These are phyloP conservation scores for Coemansia sp. DNA, from an alignment of 192 early-diverging fungal genomes.

Conservation along the genomic window DNA sequence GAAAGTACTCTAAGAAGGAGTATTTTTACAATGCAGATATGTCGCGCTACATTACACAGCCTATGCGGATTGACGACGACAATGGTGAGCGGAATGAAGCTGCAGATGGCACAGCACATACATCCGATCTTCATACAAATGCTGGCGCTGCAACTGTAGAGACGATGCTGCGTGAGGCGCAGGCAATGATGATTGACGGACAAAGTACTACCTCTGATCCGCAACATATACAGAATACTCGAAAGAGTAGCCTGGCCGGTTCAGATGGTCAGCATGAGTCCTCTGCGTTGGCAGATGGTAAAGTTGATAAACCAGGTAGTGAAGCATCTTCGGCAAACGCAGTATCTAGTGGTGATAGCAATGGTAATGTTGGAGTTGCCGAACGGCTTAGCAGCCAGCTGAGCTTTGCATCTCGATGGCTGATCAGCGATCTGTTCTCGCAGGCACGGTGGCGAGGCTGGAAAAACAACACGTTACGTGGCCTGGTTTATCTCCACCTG, in stretches of 20 bases:
- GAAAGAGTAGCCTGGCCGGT: background rate
- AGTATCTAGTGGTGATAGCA: background rate
- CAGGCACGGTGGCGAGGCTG: slow-evolving; percentile 50
- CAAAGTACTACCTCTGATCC: background rate
- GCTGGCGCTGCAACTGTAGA: slow-evolving; percentile 26
- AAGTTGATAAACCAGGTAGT: too few species aligned
- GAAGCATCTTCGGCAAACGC: too few species aligned
- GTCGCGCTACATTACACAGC: slow-evolving; percentile 41
- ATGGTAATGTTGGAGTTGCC: background rate
- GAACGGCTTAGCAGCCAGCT: slow-evolving; percentile 47
- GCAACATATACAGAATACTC: background rate
- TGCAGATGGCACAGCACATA: background rate
- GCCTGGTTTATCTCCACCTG: slow-evolving; percentile 47
- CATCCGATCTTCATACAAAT: background rate
- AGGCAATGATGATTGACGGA: slow-evolving; percentile 29
- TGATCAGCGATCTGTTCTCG: slow-evolving; percentile 52
- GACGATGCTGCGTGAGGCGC: slow-evolving; percentile 49
- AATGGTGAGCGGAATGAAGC: background rate
- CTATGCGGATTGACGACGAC: slow-evolving; percentile 36
- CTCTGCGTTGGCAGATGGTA: too few species aligned
- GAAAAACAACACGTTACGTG: slow-evolving; percentile 46
- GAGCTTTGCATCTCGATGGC: slow-evolving; percentile 51
- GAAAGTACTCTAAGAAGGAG: slow-evolving; percentile 40
- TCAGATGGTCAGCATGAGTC: too few species aligned
- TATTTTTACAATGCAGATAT: slow-evolving; percentile 48